Conservation (phyloP, 306 rosid species). For the Casuarina equisetifolia region DNA sequence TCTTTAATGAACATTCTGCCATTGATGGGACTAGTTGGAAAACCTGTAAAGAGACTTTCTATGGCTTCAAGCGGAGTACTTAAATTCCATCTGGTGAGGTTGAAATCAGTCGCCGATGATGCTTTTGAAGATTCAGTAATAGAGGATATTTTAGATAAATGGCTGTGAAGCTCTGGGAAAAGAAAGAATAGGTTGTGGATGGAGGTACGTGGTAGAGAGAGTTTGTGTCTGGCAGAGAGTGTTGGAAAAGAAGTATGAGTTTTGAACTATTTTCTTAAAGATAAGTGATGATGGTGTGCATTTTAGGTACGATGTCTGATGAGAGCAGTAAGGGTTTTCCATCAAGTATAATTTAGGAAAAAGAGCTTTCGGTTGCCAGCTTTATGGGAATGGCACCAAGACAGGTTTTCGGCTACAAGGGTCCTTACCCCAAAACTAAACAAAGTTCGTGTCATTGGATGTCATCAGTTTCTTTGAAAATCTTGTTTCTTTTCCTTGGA, state of each 20-base stretch:
- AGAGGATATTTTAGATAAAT: not conserved
- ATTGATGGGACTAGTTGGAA: not conserved
- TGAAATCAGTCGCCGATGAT: not conserved
- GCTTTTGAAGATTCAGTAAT: not conserved
- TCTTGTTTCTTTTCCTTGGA: too few species aligned
- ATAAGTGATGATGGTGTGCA: too few species aligned
- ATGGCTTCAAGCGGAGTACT: not conserved
- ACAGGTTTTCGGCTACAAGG: too few species aligned
- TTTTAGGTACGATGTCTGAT: too few species aligned
- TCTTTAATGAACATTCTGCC: not conserved
- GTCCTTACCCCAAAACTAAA: too few species aligned
- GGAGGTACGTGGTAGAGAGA: not conserved
- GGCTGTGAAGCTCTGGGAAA: too few species aligned
- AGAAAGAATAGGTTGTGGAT: not conserved
- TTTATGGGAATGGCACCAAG: too few species aligned
- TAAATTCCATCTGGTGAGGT: not conserved
- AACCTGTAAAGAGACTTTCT: not conserved
- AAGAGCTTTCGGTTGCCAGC: too few species aligned
- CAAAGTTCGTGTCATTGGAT: not conserved
- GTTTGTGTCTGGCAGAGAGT: not conserved
- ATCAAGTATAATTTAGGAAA: not conserved
- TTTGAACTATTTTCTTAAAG: too few species aligned
- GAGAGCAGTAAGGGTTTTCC: too few species aligned
- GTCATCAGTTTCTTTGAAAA: not conserved
- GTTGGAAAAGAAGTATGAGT: not conserved